Base-by-base conservation (phyloP, 2,329 filamentous ascomycete genomes). In the Phyllosticta citriasiana region DNA sequence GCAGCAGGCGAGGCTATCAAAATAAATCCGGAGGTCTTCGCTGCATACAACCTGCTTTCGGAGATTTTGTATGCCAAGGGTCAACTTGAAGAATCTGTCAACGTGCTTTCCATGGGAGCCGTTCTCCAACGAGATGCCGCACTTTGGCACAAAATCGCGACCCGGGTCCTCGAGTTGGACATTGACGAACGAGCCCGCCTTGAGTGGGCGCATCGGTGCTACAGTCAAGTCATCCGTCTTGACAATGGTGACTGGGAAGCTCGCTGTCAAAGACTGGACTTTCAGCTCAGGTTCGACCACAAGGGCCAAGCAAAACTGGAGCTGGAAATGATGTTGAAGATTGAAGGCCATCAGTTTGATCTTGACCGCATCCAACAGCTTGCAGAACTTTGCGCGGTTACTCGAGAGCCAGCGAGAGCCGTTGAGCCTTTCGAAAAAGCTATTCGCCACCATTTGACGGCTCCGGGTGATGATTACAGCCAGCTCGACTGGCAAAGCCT, bases 401-500 rank as follows among this genome's bases (percentile, higher is more conserved):
- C 79, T 12, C 73, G 76, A 53, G 74, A 82, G 60, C 74, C 81
- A 16, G 67, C 73, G 16, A 79, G 74, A 62, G 80, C 82, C 12
- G 73, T 79, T 19, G 67, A 76, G 7, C 72, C 75, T 60, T 87
- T 84, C 67, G 77, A 83, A 19, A 71, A 74, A 22, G 80, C 80
- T 22, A 79, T 86, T 53, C 69, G 75, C 3, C 74, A 81, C 64
- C 81, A 80, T 63, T 69, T 74, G 57, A 72, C 72, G 8, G 62
- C 66, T 9, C 69, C 76, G n/a, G 70, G 76, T 19, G 72, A 77
- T 2, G 73, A 77, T 35, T 74, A 78, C 19, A 74, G 73, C 10
- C 73, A 78, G 27, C 78, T 84, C 55, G 77, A 80, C 56, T 99
- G 93, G 93, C 86, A 88, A 59, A 88, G 97, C 71, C 79, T 95